Percentiles rank a stretch among this genome's conserved stretches.
Conservation (phyloP, 2,329 filamentous ascomycete genomes). For the Apiospora marii region DNA sequence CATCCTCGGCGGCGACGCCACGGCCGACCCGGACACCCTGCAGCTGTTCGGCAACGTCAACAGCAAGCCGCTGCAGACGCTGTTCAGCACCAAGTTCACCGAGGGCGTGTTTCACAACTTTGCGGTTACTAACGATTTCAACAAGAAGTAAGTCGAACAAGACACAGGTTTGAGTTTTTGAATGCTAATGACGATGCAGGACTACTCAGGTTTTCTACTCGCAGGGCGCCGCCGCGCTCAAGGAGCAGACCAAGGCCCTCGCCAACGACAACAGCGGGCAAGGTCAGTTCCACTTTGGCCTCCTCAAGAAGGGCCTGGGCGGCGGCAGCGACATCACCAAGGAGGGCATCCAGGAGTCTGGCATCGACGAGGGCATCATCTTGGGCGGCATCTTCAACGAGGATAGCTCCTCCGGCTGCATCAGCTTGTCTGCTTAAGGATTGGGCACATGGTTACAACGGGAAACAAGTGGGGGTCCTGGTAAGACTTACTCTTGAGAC, state of each 20-base stretch:
- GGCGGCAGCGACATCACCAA: constrained; percentile 53
- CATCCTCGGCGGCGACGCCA: constrained; percentile 49
- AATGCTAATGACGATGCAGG: constrained; percentile 42
- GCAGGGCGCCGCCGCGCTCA: constrained; percentile 51
- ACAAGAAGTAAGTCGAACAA: constrained; percentile 53
- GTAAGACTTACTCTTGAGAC: neutral
- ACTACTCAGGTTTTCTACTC: constrained; percentile 67
- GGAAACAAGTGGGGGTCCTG: too few species aligned
- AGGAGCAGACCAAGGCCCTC: constrained; percentile 53
- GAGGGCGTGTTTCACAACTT: constrained; percentile 67
- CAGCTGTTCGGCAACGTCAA: constrained; percentile 58
- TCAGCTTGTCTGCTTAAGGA: constrained; percentile 39
- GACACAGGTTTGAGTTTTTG: too few species aligned
- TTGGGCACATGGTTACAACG: too few species aligned
- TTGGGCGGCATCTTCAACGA: constrained; percentile 63
- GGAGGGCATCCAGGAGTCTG: constrained; percentile 55
- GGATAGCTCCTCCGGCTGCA: constrained; percentile 51
- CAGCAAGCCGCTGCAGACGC: constrained; percentile 51
- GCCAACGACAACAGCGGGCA: constrained; percentile 61
- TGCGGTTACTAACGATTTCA: constrained; percentile 64
- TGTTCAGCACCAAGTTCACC: constrained; percentile 62
- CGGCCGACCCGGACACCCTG: constrained; percentile 48
- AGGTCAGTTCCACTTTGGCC: constrained; percentile 68
- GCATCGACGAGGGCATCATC: constrained; percentile 60
- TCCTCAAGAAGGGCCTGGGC: constrained; percentile 67